These are phyloP conservation scores for Xylaria sp. DNA, from an alignment of 2,329 filamentous ascomycete species.

Conservation along the genomic window DNA sequence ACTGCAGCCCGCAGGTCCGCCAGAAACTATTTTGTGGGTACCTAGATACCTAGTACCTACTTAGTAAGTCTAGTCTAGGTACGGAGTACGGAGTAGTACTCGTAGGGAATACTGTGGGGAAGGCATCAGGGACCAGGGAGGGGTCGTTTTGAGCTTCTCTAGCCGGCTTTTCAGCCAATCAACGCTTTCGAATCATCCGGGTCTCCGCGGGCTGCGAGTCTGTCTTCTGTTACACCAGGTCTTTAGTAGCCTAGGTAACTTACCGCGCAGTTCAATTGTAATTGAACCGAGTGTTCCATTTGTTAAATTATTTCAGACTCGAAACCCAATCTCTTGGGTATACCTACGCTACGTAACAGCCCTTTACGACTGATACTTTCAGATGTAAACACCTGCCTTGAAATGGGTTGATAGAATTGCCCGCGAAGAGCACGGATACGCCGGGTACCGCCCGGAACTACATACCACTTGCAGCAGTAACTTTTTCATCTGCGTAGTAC, in stretches of 20 bases:
- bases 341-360: background rate
- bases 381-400: background rate
- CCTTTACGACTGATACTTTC: background rate
- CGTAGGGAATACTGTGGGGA: too few species aligned
- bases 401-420: background rate
- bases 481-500: too few species aligned
- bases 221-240: background rate
- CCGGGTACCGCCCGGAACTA: background rate
- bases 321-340: background rate
- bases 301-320: background rate
- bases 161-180: constrained; percentile 13
- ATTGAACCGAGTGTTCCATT: background rate
- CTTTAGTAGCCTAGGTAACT: background rate
- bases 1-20: constrained; percentile 34
- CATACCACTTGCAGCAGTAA: background rate
- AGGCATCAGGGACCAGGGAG: background rate
- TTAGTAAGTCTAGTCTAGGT: too few species aligned
- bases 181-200: constrained; percentile 9
- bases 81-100: too few species aligned
- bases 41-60: too few species aligned
- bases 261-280: background rate
- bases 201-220: constrained; percentile 22
- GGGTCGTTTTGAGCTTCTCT: background rate
- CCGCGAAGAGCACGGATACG: background rate
- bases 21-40: constrained; percentile 4